These are phyloP conservation scores for Lecanicillium sp. DNA, from an alignment of 2,329 filamentous ascomycete species.

Conservation along the genomic window DNA sequence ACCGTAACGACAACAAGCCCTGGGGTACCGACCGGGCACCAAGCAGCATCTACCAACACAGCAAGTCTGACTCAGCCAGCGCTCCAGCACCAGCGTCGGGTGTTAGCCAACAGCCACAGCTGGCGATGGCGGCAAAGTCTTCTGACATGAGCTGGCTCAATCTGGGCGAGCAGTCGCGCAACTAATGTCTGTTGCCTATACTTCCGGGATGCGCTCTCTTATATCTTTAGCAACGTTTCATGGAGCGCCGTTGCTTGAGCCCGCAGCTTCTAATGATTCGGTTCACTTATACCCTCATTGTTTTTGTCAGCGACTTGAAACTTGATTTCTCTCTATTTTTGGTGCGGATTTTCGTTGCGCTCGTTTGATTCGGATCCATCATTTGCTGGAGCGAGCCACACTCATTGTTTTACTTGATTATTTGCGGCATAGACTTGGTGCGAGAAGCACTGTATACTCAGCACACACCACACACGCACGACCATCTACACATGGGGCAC, in stretches of 20 bases:
- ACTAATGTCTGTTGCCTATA: slow-evolving; percentile 10
- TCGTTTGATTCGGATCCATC: no score
- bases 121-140: slow-evolving; percentile 40
- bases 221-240: slow-evolving; percentile 7
- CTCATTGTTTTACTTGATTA: no score
- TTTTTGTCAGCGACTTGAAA: not conserved
- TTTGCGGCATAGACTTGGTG: no score
- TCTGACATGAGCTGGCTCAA: slow-evolving; percentile 79
- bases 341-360: slow-evolving; percentile 4
- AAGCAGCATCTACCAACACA: slow-evolving; percentile 43
- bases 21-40: slow-evolving; percentile 45
- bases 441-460: not conserved
- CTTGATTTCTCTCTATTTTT: slow-evolving; percentile 4
- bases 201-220: not conserved
- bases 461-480: slow-evolving; percentile 6
- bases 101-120: slow-evolving; percentile 41
- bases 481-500: no score
- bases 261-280: slow-evolving; percentile 10
- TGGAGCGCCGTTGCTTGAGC: slow-evolving; percentile 10
- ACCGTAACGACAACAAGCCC: slow-evolving; percentile 32
- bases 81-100: slow-evolving; percentile 23
- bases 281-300: slow-evolving; percentile 10
- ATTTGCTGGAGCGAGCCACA: no score
- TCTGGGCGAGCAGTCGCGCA: slow-evolving; percentile 42
- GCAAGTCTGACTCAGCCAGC: slow-evolving; percentile 27